Base-by-base conservation (phyloP, 1,284 basidiomycete genomes). In the Agaricales sp. region DNA sequence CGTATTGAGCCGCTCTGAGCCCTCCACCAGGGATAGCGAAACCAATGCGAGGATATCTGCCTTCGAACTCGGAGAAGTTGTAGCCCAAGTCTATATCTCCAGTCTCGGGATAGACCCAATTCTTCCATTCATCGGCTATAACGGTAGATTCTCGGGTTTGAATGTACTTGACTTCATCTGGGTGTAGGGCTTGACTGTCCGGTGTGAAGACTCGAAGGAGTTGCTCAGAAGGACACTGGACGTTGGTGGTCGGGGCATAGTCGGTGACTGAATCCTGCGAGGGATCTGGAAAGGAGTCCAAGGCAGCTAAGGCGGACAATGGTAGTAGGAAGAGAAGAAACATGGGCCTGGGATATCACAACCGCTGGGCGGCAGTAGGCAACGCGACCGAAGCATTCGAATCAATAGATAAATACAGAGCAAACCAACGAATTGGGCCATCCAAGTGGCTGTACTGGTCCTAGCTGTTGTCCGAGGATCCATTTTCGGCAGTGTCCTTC, bases 11-110 rank as follows among this genome's bases (percentile, higher is more conserved):
- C 0, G 80, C 71, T 26, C 82, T 68, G 38, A 76, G 67, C 0
- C 80, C 80, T 20, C 75, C 77, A 0, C 81, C 81, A 37, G 78
- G 76, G 6, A 80, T 62, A 4, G 76, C 78, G 47, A 83, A 66
- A 1, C 74, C 82, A 20, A 83, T 61, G 50, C 67, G 71, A 2
- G 80, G 74, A 52, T 73, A 69, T 20, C 63, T 60, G 3, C 58
- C 61, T 37, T 58, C 55, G 57, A 79, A 74, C 0, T 53, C 52
- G 12, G 64, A 58, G 16, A 78, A 43, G 50, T 70, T 64, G 59
- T 82, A 82, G 2, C 80, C 75, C 4, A 81, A 35, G 8, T 35
- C 30, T n/a, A 11, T n/a, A 8, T 35, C 63, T 39, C 57, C 54
- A 1, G 73, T 72, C 12, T 68, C 75, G 52, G 80, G 62, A 2